Evolutionary conservation across 306 rosid genomes (phyloP).

Genomic region (Fragaria vesca): DNA sequence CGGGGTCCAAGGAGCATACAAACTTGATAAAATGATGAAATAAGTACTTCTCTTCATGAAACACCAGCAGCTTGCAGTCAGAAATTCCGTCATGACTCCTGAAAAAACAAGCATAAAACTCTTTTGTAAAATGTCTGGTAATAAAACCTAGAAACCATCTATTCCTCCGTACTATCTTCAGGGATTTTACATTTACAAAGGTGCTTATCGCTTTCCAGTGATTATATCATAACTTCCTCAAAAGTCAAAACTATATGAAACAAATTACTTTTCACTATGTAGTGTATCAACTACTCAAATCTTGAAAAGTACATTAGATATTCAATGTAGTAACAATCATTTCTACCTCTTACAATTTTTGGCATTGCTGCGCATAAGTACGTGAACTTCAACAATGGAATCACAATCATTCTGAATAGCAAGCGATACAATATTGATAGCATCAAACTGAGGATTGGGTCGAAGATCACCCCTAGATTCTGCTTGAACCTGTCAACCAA

Average conservation of each 20-base stretch:
- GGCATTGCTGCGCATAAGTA: slow-evolving; percentile 55
- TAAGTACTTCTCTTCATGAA: slow-evolving; percentile 61
- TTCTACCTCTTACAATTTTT: slow-evolving; percentile 59
- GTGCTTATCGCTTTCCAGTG: neutral
- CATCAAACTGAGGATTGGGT: slow-evolving; percentile 85
- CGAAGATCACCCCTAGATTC: slow-evolving; percentile 85
- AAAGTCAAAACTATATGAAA: neutral
- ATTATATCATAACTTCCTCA: neutral
- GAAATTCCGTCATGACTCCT: slow-evolving; percentile 70
- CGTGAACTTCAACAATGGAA: slow-evolving; percentile 50
- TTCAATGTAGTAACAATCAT: neutral
- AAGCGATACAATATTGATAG: slow-evolving; percentile 62
- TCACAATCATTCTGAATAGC: slow-evolving; percentile 66
- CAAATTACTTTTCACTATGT: neutral
- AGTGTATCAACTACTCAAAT: neutral
- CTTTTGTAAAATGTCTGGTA: neutral
- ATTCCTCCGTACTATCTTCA: neutral
- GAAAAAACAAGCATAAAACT: slow-evolving; percentile 32
- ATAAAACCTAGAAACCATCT: neutral
- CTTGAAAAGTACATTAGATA: neutral
- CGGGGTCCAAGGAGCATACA: slow-evolving; percentile 68
- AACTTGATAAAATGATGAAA: slow-evolving; percentile 64
- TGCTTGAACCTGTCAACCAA: slow-evolving; percentile 66
- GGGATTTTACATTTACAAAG: neutral
- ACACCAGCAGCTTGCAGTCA: slow-evolving; percentile 55